Base-by-base conservation (phyloP, 2,329 filamentous ascomycete genomes). In the Nakataea oryzae region DNA sequence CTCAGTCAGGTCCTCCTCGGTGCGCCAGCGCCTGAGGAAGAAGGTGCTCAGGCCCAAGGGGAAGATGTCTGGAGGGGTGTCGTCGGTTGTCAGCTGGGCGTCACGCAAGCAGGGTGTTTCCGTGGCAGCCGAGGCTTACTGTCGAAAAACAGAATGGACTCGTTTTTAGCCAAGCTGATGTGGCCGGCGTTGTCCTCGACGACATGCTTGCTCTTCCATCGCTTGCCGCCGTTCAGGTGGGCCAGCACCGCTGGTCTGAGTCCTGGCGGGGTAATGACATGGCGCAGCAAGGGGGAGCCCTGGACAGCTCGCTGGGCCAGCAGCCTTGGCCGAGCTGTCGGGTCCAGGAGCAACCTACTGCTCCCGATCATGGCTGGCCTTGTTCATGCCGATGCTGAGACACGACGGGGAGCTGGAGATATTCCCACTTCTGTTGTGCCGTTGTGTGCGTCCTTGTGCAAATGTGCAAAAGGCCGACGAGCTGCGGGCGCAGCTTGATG, bases 61-160 rank as follows among this genome's bases (percentile, higher is more conserved):
- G 64, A 96, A 96, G 59, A 97, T 82, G 74, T 95, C 90, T 93
- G 64, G 1, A 26, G 24, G 13, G 24, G 17, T 58, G 26, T 54
- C 30, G 28, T 24, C 13, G 21, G 54, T 57, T 56, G 26, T 1
- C 32, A 29, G 12, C 27, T 8, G 32, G 41, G 21, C 32, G 59
- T 54, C 5, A 21, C 27, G 6, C 21, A 32, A 27, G 21, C 11
- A 26, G 50, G 26, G 41, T 12, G 50, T 3, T 12, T 4, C 24
- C 14, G 9, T 6, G 29, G n/a, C 12, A 54, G 57, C 17, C 13
- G 3, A 50, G 47, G 70, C 85, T 71, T 75, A 93, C 90, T 96
- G 72, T 96, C 92, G 70, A 97, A 87, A 76, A 96, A 99, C 8
- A 97, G 74, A 57, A 97, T 86, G 0, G 88, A 87, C 76, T 97